Base-by-base conservation (phyloP, 2,329 filamentous ascomycete species). In the Corniculantispora saksenae region DNA sequence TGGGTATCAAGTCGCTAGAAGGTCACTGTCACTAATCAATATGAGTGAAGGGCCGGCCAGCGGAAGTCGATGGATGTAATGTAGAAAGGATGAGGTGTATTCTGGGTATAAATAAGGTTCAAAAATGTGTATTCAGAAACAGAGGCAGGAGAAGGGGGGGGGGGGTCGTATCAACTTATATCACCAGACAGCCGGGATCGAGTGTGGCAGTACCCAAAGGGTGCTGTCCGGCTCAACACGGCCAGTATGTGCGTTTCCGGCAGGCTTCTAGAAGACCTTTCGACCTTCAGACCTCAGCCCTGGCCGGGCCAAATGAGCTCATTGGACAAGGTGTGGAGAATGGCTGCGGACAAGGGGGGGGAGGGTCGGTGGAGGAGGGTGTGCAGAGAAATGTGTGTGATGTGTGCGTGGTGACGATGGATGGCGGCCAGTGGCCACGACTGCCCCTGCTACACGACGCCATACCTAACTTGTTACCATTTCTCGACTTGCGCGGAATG, bases 131-230 rank as follows among this genome's bases (percentile, higher is more conserved):
- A 21, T 23, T 32, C 23, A 48, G 45, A 61, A 48, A 17, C 12
- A 48, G n/a, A 21, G 8, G 25, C 17, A 35, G 43, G n/a, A 50
- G 27, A 27, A 38, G 27, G 60, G 60, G 60, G 43, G 27, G 60
- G 60, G 60, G 43, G 57, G 51, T 25, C 50, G 27, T 62, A 51
- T 55, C 50, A 35, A 62, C 60, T 62, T 62, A 62, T 62, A 62
- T 62, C 60, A 62, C 60, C 60, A 27, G 60, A 47, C 38, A 55
- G 35, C 40, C n/a, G 43, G 35, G 40, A 62, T 53, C 47, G 50
- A 62, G 60, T 54, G 60, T 62, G 60, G 60, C 50, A 62, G 60
- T 56, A 62, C 50, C 23, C 9, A 35, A 55, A 55, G 51, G 50
- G 23, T 53, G 21, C 35, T 62, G 38, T 35, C 38, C 51, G 25